Base-by-base conservation (phyloP, 495 filamentous ascomycete genomes). In the Aspergillus sclerotioniger region DNA sequence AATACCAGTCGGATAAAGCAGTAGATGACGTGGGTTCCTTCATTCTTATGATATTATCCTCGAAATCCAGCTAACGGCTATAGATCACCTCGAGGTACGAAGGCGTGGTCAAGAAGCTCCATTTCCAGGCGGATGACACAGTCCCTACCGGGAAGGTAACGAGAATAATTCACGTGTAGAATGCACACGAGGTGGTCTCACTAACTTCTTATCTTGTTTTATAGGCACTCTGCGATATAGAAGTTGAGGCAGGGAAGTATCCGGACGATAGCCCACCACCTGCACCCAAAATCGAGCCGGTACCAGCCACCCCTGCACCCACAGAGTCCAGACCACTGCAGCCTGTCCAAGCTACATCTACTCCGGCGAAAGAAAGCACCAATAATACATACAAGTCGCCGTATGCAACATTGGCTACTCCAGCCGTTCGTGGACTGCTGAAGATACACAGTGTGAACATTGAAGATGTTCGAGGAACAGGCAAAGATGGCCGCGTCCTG, bases 1-100 rank as follows among this genome's bases (percentile, higher is more conserved):
- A 99, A 75, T 95, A 98, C 41, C 94, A 97, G 69, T 94, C 90
- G 54, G 95, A 99, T 75, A 99, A 99, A 72, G 95, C 95, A 13
- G 92, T 91, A n/a, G 91, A 96, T 41, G 94, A 98, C 77, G 86
- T 88, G 65, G 62, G 75, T 63, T 13, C 19, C 33, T 41, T 1
- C 19, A 13, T 8, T 35, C 35, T 9, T 8, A 6, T 16, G 13
- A 28, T 25, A 6, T 9, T 7, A 17, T 15, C 35, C 56, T 62
- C 29, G 56, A 45, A 52, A 45, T 8, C 9, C 47, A 46, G 3
- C 48, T 69, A 35, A 68, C 35, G 51, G 10, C 28, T 19, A 10
- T 56, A 90, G 84, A 99, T 99, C 54, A 96, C 94, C 29, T 96
- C 91, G 53, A 83, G 92, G 49, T 99, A 94, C 67, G 89, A 91